Base-by-base conservation (phyloP, 2,329 filamentous ascomycete species). In the Aotearoamyces nothofagi region DNA sequence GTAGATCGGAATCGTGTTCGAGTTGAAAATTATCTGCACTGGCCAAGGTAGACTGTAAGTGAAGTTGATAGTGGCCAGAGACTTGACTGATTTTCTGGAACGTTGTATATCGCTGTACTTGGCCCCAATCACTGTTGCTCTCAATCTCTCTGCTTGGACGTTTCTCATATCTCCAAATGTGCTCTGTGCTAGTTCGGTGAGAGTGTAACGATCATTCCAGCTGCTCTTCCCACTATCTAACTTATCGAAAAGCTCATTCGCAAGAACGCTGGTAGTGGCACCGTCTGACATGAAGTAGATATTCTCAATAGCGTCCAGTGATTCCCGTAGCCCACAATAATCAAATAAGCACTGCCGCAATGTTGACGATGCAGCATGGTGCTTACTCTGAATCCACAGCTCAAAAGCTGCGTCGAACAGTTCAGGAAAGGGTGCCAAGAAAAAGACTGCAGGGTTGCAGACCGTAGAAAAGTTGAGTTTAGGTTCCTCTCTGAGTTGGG, bases 231-330 rank as follows among this genome's bases (percentile, higher is more conserved):
- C 43, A 2, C 55, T 59, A 39, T 90, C 79, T 24, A 94, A 65
- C 27, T 78, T 73, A 31, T 75, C 68, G 45, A 93, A 93, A 1
- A 94, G 51, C 9, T 66, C 66, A 15, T 63, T 61, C 9, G 77
- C 68, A 40, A 93, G 76, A 0, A 57, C 52, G 26, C 77, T 66
- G 2, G 77, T 68, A 1, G 72, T 56, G 1, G 71, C 66, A 2
- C 83, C 80, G 41, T 94, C 74, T 10, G 68, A 69, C 52, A 79
- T 78, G 13, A 93, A 63, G 47, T 84, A 94, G 10, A 94, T 55
- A 22, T 66, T 56, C 17, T 80, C 69, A 16, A 96, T 56, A 0
- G 72, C 67, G 31, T 74, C 58, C 0, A 94, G 55, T 0, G 72
- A 66, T 3, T 58, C 54, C 49, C 65, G 66, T 0, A 96, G 56